Percentiles rank a stretch among this genome's conserved stretches.
Evolutionary conservation across 768 basidiomycete genomes (phyloP).

Genomic region (Tricholomella constricta): DNA sequence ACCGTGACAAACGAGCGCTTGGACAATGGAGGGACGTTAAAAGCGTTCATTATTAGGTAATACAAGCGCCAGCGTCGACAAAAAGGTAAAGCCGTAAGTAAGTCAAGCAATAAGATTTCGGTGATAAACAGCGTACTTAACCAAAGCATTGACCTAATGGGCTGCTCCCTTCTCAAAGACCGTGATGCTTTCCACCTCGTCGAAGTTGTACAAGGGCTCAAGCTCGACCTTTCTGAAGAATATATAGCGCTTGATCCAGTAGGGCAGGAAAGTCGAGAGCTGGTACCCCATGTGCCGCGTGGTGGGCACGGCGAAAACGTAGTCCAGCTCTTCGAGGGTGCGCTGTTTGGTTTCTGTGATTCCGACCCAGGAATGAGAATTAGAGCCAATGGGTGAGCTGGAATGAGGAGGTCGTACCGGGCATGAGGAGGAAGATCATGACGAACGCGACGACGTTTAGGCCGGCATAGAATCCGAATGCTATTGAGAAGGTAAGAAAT

Average conservation of each 20-base stretch:
- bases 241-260: conserved; percentile 50
- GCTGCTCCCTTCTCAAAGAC: conserved; percentile 44
- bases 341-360: conserved; percentile 52
- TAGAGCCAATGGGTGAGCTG: background rate
- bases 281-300: conserved; percentile 47
- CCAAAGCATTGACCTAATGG: conserved; percentile 21
- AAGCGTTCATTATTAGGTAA: background rate
- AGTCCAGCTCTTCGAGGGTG: conserved; percentile 52
- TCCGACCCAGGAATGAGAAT: too few relatives aligned
- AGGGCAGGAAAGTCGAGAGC: conserved; percentile 45
- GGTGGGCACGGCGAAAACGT: conserved; percentile 55
- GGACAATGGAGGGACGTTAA: background rate
- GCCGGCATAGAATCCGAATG: conserved; percentile 62
- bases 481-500: conserved; percentile 16
- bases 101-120: background rate
- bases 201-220: conserved; percentile 53
- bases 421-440: conserved; percentile 59
- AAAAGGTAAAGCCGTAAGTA: background rate
- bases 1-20: too few relatives aligned
- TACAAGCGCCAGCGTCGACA: background rate
- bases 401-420: conserved; percentile 37
- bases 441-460: conserved; percentile 50
- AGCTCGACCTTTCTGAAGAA: conserved; percentile 40
- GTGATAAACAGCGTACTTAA: background rate
- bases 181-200: conserved; percentile 47